Percentiles rank a stretch among this genome's conserved stretches.
Evolutionary conservation across 352 stramenopile genomes (phyloP).

Genomic region (Plasmopara muralis): DNA sequence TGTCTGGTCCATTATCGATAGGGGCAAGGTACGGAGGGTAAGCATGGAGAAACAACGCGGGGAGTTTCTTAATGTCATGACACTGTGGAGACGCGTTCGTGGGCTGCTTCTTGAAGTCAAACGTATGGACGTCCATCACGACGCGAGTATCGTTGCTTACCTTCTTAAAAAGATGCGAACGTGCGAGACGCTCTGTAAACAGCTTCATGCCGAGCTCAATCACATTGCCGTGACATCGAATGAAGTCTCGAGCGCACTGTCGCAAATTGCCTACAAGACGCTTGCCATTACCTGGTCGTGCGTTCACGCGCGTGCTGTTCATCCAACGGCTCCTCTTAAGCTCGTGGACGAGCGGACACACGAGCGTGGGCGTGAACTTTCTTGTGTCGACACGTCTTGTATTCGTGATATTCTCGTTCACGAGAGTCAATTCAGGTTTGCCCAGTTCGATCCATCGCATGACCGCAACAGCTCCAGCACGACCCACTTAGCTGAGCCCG

Average conservation of each 20-base stretch:
- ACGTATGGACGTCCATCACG: slow-evolving; percentile 69
- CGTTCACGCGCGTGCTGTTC: slow-evolving; percentile 29
- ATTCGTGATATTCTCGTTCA: slow-evolving; percentile 56
- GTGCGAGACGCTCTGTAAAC: slow-evolving; percentile 70
- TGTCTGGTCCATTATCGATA: slow-evolving; percentile 4
- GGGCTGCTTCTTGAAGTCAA: slow-evolving; percentile 52
- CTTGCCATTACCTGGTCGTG: slow-evolving; percentile 61
- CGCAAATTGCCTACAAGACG: slow-evolving; percentile 61
- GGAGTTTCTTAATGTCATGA: slow-evolving; percentile 57
- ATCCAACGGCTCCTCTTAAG: slow-evolving; percentile 26
- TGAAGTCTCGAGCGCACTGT: slow-evolving; percentile 55
- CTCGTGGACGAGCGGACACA: slow-evolving; percentile 62
- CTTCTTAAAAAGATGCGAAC: slow-evolving; percentile 79
- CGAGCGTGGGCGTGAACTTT: slow-evolving; percentile 62
- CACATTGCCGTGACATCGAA: slow-evolving; percentile 65
- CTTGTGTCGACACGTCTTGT: slow-evolving; percentile 31
- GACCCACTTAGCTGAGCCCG: slow-evolving; percentile 3
- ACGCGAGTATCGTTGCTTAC: slow-evolving; percentile 58
- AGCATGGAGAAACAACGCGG: slow-evolving; percentile 61
- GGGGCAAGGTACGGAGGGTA: slow-evolving; percentile 38
- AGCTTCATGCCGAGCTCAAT: slow-evolving; percentile 59
- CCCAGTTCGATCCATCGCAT: slow-evolving; percentile 20
- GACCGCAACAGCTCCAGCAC: slow-evolving; percentile 14
- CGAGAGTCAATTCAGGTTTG: slow-evolving; percentile 29
- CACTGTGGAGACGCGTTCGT: slow-evolving; percentile 72